These are phyloP conservation scores for Eucalyptus regnans DNA, from an alignment of 345 rosid species.

Conservation along the genomic window DNA sequence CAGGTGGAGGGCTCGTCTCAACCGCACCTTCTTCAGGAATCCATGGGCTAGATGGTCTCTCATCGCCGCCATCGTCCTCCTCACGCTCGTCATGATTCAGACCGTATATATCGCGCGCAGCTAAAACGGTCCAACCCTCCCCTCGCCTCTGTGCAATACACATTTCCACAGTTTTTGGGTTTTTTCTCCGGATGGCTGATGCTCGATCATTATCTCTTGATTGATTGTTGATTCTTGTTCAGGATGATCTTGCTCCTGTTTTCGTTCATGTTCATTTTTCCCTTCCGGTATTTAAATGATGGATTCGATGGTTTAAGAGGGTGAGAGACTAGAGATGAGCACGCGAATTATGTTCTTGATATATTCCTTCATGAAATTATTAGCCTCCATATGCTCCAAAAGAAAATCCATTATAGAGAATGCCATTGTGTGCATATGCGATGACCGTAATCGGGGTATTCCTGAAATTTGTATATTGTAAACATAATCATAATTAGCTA, in stretches of 20 bases:
- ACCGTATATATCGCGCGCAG: slow-evolving; percentile 5
- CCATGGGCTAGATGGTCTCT: slow-evolving; percentile 38
- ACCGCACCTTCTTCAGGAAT: slow-evolving; percentile 30
- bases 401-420: not conserved
- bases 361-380: not conserved
- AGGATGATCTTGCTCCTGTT: not conserved
- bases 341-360: not conserved
- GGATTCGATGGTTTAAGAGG: not conserved
- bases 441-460: not conserved
- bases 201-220: not conserved
- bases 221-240: not conserved
- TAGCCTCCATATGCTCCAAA: not conserved
- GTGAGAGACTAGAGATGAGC: not conserved
- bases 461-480: not conserved
- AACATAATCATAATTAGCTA: not conserved
- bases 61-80: slow-evolving; percentile 25
- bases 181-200: not conserved
- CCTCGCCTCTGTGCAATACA: not conserved
- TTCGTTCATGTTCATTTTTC: not conserved
- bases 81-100: slow-evolving; percentile 25
- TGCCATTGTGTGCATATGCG: not conserved
- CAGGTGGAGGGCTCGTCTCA: slow-evolving; percentile 30
- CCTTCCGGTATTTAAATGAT: not conserved
- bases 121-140: not conserved
- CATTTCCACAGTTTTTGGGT: not conserved